These are phyloP conservation scores for Aspergillus chevalieri DNA, from an alignment of 2,329 filamentous ascomycete genomes.

Conservation along the genomic window DNA sequence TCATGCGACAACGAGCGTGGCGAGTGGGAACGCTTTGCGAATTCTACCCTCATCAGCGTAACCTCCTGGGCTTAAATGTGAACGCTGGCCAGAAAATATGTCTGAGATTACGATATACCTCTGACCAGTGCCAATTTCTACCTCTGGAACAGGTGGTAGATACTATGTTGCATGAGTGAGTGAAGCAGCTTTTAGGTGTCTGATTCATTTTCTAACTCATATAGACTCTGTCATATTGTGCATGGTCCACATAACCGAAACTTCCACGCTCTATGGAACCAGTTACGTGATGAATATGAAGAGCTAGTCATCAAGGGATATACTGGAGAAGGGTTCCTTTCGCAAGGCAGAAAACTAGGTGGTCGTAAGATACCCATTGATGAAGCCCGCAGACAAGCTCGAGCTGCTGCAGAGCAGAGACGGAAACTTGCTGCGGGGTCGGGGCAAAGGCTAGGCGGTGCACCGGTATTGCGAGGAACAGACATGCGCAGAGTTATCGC, in stretches of 20 bases:
- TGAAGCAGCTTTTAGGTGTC: conserved; percentile 1
- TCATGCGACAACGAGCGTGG: conserved; percentile 85
- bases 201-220: conserved; percentile 7
- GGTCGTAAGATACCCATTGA: conserved; percentile 58
- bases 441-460: conserved; percentile 68
- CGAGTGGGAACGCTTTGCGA: conserved; percentile 72
- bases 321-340: conserved; percentile 82
- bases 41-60: conserved; percentile 70
- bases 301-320: conserved; percentile 73
- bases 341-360: conserved; percentile 67
- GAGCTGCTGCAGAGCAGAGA: conserved; percentile 67
- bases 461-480: conserved; percentile 49
- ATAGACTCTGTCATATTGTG: conserved; percentile 70
- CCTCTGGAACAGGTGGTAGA: conserved; percentile 75
- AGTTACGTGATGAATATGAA: conserved; percentile 79
- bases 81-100: conserved; percentile 73
- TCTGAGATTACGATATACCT: conserved; percentile 70
- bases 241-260: conserved; percentile 74
- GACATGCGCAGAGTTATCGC: conserved; percentile 69
- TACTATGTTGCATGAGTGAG: conserved; percentile 82
- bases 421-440: conserved; percentile 53
- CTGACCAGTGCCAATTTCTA: conserved; percentile 70
- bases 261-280: conserved; percentile 83
- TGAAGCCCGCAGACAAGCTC: conserved; percentile 69
- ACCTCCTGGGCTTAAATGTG: conserved; percentile 74